These are phyloP conservation scores for Kwoniella newhampshirensis DNA, from an alignment of 768 basidiomycete genomes.

Conservation along the genomic window DNA sequence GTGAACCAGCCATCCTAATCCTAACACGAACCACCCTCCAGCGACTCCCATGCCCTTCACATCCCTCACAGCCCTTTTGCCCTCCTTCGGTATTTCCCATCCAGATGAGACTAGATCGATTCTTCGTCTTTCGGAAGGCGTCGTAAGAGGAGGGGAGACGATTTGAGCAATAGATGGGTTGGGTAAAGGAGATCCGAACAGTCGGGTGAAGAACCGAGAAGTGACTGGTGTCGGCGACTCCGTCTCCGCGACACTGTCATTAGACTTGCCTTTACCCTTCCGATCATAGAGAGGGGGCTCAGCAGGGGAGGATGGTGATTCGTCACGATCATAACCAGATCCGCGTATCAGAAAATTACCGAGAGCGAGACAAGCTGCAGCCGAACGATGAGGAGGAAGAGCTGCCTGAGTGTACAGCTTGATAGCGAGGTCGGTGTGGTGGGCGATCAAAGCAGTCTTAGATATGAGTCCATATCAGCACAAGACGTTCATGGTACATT, in stretches of 20 bases:
- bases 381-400: slow-evolving; percentile 38
- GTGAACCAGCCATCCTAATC: slow-evolving; percentile 40
- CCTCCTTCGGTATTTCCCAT: slow-evolving; percentile 43
- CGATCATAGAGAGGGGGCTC: neutral
- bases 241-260: neutral
- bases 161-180: neutral
- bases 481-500: no score
- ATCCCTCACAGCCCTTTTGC: slow-evolving; percentile 41
- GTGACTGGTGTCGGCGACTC: neutral
- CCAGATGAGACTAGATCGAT: slow-evolving; percentile 26
- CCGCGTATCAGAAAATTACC: slow-evolving; percentile 40
- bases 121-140: slow-evolving; percentile 2
- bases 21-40: slow-evolving; percentile 42
- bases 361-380: slow-evolving; percentile 39
- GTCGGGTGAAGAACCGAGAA: neutral
- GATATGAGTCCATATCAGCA: neutral
- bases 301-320: slow-evolving; percentile 1
- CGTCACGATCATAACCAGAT: slow-evolving; percentile 20
- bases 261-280: slow-evolving; percentile 11
- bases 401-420: slow-evolving; percentile 37
- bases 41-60: slow-evolving; percentile 43
- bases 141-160: neutral
- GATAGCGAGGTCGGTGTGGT: slow-evolving; percentile 34
- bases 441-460: slow-evolving; percentile 42
- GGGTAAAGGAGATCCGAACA: slow-evolving; percentile 8